phyloP scores from a whole-genome alignment of 306 rosid species.

The Cucumis cinereus region DNA sequence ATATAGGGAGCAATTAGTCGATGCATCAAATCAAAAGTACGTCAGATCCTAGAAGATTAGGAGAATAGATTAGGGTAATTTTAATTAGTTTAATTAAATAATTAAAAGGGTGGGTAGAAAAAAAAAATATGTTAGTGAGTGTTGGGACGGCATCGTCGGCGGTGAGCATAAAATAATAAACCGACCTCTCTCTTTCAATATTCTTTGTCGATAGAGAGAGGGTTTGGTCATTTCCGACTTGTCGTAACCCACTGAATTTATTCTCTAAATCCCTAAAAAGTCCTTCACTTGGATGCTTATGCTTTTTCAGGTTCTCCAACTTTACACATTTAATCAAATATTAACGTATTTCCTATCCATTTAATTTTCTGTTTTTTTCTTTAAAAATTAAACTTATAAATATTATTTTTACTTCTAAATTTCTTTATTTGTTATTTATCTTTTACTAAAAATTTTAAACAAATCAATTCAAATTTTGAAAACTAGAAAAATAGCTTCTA shows the following conservation, averaged over 20 bases:
- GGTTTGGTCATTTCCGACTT: neutral
- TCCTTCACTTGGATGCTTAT: neutral
- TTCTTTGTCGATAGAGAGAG: neutral
- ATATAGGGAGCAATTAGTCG: neutral
- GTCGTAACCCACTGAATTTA: neutral
- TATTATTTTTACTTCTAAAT: no score
- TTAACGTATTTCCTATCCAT: no score
- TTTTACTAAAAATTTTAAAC: no score
- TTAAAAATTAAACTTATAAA: no score
- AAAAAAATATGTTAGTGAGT: neutral
- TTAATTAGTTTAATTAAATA: neutral
- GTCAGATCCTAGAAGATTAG: neutral
- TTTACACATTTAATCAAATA: neutral
- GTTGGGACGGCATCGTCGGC: constrained; percentile 8
- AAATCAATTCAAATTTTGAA: no score
- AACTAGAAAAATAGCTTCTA: no score
- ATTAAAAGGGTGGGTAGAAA: neutral
- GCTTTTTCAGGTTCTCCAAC: neutral
- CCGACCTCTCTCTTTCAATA: constrained; percentile 2
- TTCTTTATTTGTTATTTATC: no score
- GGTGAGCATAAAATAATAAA: neutral
- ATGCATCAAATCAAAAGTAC: neutral
- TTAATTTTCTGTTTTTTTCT: no score
- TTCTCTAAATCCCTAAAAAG: neutral
- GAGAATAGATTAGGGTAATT: neutral